Conservation (phyloP, 768 basidiomycete species). For the Coprinopsis cinerea region DNA sequence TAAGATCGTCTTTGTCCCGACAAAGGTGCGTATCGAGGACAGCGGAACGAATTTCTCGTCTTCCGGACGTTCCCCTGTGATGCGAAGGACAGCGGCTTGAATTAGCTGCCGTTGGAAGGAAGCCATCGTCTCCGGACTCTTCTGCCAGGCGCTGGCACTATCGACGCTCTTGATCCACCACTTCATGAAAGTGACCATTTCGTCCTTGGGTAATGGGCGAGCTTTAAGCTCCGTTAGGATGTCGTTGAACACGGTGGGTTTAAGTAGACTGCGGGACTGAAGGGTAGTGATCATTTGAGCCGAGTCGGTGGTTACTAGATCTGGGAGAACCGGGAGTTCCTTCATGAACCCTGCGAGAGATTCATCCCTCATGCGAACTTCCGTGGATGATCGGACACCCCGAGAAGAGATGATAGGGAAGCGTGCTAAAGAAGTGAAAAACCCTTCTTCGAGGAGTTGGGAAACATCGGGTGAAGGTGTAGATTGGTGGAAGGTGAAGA, state of each 20-base stretch:
- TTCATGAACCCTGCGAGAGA: slow-evolving; percentile 72
- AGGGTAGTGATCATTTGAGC: slow-evolving; percentile 56
- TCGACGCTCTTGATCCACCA: slow-evolving; percentile 61
- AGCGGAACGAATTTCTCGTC: slow-evolving; percentile 62
- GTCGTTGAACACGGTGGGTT: slow-evolving; percentile 73
- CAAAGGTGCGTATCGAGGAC: slow-evolving; percentile 61
- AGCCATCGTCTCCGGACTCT: slow-evolving; percentile 27
- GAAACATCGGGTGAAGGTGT: slow-evolving; percentile 84
- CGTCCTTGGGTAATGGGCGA: slow-evolving; percentile 62
- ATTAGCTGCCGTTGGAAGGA: slow-evolving; percentile 58
- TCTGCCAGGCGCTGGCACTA: slow-evolving; percentile 24
- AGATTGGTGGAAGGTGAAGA: slow-evolving; percentile 86
- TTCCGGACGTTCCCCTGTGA: slow-evolving; percentile 27
- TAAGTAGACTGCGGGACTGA: slow-evolving; percentile 58
- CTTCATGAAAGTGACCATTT: slow-evolving; percentile 76
- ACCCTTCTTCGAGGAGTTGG: slow-evolving; percentile 61
- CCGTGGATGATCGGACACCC: slow-evolving; percentile 60
- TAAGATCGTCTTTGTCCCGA: slow-evolving; percentile 54
- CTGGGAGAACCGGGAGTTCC: slow-evolving; percentile 67
- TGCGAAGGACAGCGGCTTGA: slow-evolving; percentile 57
- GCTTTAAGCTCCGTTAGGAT: slow-evolving; percentile 71
- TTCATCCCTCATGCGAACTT: slow-evolving; percentile 70
- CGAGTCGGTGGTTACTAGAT: slow-evolving; percentile 50
- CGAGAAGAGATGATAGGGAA: slow-evolving; percentile 72
- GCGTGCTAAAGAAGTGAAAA: slow-evolving; percentile 59